A percentile compares a stretch with the other conserved stretches of the same genome.
Conservation (phyloP, 2,329 filamentous ascomycete genomes). For the Leptographium wingfieldii region DNA sequence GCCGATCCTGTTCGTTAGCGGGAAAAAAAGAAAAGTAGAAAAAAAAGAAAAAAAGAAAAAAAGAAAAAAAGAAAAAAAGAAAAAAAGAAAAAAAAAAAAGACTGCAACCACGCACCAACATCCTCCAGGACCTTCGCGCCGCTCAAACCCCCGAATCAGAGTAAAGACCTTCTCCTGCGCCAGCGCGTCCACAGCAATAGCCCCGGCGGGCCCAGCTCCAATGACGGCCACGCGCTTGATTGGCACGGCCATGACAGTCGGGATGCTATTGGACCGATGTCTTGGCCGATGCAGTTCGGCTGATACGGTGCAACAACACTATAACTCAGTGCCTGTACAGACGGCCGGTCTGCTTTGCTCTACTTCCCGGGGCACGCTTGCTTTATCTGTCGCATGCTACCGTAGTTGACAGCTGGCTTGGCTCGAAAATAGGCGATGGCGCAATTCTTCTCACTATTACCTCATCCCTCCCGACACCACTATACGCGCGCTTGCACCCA, state of each 20-base stretch:
- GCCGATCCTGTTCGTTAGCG: conserved; percentile 31
- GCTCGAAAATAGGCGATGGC: neutral
- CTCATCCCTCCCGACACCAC: neutral
- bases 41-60: neutral
- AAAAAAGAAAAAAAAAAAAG: neutral
- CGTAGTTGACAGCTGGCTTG: neutral
- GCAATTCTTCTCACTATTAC: neutral
- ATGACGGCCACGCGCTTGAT: conserved; percentile 8
- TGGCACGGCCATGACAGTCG: neutral
- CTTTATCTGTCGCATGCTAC: neutral
- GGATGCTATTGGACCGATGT: neutral
- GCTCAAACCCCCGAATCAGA: conserved; percentile 27
- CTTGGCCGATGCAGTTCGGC: neutral
- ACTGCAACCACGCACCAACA: conserved; percentile 24
- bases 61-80: neutral
- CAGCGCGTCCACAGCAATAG: conserved; percentile 8
- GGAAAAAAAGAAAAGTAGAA: neutral
- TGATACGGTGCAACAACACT: no score
- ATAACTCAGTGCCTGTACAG: no score
- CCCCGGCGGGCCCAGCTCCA: conserved; percentile 30
- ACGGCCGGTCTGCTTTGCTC: no score
- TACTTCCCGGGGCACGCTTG: neutral
- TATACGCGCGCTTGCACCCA: neutral
- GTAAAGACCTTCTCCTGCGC: conserved; percentile 28
- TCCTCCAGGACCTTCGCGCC: conserved; percentile 27